Conservation (phyloP, 345 rosid species). For the thale cress (Arabidopsis thaliana) region DNA sequence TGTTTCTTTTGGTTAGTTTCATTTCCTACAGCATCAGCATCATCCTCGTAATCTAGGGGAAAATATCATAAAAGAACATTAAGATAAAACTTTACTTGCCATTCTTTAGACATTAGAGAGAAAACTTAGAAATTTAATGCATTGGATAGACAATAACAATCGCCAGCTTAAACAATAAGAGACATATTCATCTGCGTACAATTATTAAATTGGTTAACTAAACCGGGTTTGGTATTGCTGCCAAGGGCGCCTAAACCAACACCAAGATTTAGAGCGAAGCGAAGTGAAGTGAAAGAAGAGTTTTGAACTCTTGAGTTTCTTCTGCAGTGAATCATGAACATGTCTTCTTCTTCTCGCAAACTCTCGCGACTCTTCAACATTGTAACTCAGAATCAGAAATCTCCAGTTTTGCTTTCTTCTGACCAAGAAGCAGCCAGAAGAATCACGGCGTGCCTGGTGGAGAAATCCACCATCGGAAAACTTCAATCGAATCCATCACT, state of each 20-base stretch:
- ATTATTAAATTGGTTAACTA: too few species aligned
- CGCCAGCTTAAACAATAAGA: too few species aligned
- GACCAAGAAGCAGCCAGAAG: conserved; percentile 38
- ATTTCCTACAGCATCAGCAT: conserved; percentile 48
- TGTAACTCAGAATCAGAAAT: conserved; percentile 7
- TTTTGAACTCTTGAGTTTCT: neutral
- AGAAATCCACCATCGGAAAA: conserved; percentile 47
- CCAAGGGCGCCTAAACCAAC: too few species aligned
- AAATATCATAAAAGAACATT: too few species aligned
- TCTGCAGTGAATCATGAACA: conserved; percentile 16
- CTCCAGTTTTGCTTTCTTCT: conserved; percentile 24
- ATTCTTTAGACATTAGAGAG: too few species aligned
- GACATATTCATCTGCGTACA: too few species aligned
- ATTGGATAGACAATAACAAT: too few species aligned
- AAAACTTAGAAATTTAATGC: too few species aligned
- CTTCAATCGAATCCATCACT: conserved; percentile 48
- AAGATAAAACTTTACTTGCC: too few species aligned
- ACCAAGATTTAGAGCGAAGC: too few species aligned
- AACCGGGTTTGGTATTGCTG: too few species aligned
- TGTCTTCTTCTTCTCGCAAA: conserved; percentile 23
- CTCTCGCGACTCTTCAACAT: conserved; percentile 39
- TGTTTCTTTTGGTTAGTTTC: conserved; percentile 71
- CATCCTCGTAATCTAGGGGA: conserved; percentile 58
- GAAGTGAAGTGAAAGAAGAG: neutral
- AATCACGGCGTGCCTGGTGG: conserved; percentile 34